Evolutionary conservation across 2,329 filamentous ascomycete genomes (phyloP).

Genomic region (Cercospora nicotianae): DNA sequence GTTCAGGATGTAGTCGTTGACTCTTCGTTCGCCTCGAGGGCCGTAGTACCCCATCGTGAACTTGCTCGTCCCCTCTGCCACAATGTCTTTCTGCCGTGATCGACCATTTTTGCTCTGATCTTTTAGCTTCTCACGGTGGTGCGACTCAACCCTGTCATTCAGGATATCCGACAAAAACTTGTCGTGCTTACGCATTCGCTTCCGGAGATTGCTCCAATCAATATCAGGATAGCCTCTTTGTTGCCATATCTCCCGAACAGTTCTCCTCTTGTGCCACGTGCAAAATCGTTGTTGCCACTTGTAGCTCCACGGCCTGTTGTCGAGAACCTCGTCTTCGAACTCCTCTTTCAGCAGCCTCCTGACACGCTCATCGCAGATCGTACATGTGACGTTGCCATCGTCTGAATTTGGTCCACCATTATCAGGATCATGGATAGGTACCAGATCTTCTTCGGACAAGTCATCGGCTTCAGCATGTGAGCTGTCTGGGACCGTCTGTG

Average conservation of each 20-base stretch:
- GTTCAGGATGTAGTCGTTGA: conserved; percentile 38
- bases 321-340: conserved; percentile 33
- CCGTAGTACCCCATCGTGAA: conserved; percentile 40
- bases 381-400: conserved; percentile 25
- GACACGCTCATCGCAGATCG: conserved; percentile 31
- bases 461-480: background rate
- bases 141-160: conserved; percentile 26
- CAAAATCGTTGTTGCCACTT: conserved; percentile 40
- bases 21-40: conserved; percentile 37
- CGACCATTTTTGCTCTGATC: conserved; percentile 27
- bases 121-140: conserved; percentile 32
- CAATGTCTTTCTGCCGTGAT: conserved; percentile 24
- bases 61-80: conserved; percentile 17
- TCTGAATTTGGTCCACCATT: conserved; percentile 19
- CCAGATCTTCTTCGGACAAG: background rate
- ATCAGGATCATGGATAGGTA: conserved; percentile 9
- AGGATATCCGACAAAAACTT: conserved; percentile 31
- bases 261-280: conserved; percentile 33
- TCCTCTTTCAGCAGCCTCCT: conserved; percentile 31
- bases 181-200: conserved; percentile 33
- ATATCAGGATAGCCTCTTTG: conserved; percentile 38
- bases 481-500: background rate
- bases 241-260: conserved; percentile 34
- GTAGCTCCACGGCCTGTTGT: conserved; percentile 30
- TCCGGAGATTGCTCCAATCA: conserved; percentile 34